phyloP scores from a whole-genome alignment of 1,139 yeast genomes.

The Hemisphaericaspora xylofermentans region DNA sequence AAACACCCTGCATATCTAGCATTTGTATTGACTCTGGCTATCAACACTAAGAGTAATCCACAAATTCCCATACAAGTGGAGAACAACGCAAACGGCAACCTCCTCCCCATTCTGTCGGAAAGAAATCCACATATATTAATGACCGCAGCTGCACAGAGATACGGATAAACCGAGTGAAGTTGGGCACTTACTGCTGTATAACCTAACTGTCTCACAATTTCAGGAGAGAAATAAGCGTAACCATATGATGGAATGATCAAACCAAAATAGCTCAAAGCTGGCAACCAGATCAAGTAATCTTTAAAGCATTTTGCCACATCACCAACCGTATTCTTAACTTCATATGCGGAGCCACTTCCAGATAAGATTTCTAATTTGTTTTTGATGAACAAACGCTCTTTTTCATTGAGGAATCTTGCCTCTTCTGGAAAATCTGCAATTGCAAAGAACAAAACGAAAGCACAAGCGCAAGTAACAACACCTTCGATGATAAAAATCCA shows the following conservation, averaged over 20 bases:
- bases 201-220: constrained; percentile 57
- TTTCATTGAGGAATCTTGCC: constrained; percentile 48
- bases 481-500: constrained; percentile 79
- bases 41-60: constrained; percentile 55
- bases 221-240: constrained; percentile 68
- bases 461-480: constrained; percentile 59
- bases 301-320: constrained; percentile 46
- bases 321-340: constrained; percentile 39
- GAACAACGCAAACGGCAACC: constrained; percentile 49
- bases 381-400: constrained; percentile 51
- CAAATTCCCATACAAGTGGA: constrained; percentile 44
- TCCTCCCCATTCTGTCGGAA: constrained; percentile 48
- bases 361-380: constrained; percentile 52
- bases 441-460: constrained; percentile 56
- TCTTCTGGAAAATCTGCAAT: constrained; percentile 51
- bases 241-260: constrained; percentile 67
- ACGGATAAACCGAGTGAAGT: constrained; percentile 69
- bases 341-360: constrained; percentile 55
- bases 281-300: constrained; percentile 50
- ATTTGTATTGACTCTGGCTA: constrained; percentile 30
- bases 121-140: constrained; percentile 45
- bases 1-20: constrained; percentile 73
- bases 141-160: constrained; percentile 62
- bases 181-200: constrained; percentile 64
- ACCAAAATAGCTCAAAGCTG: constrained; percentile 62